A percentile compares a stretch with the other conserved stretches of the same genome.
phyloP scores from a whole-genome alignment of 345 rosid species.

The Cardamine chenopodiifolia region DNA sequence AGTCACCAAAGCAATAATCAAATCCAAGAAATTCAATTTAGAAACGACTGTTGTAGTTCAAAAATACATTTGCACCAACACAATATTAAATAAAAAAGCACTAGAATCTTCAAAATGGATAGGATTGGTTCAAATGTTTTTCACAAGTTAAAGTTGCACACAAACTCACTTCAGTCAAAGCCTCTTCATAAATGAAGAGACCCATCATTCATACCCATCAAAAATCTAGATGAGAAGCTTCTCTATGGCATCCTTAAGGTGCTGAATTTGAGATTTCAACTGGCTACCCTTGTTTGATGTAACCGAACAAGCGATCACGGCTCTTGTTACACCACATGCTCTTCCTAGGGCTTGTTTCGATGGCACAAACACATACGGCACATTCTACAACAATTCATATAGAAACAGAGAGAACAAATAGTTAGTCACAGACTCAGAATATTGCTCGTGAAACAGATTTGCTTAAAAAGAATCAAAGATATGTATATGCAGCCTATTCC shows the following conservation, averaged over 20 bases:
- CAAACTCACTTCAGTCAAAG: conserved; percentile 44
- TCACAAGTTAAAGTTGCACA: background rate
- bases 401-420: background rate
- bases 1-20: background rate
- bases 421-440: background rate
- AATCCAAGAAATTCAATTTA: background rate
- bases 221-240: conserved; percentile 71
- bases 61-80: conserved; percentile 26
- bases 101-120: background rate
- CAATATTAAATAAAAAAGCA: conserved; percentile 6
- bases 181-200: conserved; percentile 50
- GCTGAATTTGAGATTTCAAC: conserved; percentile 79
- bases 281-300: conserved; percentile 90
- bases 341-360: conserved; percentile 92
- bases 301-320: conserved; percentile 89
- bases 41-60: background rate
- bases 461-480: background rate
- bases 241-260: conserved; percentile 94
- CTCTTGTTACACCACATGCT: conserved; percentile 95
- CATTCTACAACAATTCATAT: conserved; percentile 62
- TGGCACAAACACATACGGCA: conserved; percentile 93
- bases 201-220: conserved; percentile 68
- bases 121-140: background rate
- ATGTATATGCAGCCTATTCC: background rate
- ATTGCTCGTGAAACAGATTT: background rate